Base-by-base conservation (phyloP, 768 basidiomycete species). In the Suillus spraguei region DNA sequence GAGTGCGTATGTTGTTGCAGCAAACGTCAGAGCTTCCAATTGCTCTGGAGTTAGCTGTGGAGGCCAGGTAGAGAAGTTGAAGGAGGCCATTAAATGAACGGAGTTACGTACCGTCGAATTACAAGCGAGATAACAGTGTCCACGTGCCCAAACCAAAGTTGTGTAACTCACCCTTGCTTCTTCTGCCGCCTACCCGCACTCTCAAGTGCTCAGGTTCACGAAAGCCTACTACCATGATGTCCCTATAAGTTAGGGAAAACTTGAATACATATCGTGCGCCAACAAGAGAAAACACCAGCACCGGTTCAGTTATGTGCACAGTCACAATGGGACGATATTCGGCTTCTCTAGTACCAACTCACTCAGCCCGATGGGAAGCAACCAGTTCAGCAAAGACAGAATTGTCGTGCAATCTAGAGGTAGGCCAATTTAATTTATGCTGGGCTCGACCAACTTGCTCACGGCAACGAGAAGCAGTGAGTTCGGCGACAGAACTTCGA, bases 1-100 rank as follows among this genome's bases (percentile, higher is more conserved):
- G 58, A 99, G 82, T 3, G 96, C 91, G 69, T 91, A 95, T 0
- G 91, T 91, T 0, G 91, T 87, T 1, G 94, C 91, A 38, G 86
- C 80, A 20, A 85, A 74, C 0, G 86, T 83, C 60, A 97, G 79
- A 8, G 82, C 76, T 16, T 83, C 80, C 17, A 88, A 79, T 70
- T 94, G 87, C 9, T 71, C 75, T 8, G 85, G 76, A 1, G 87
- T 78, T 28, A 95, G 73, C 1, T 74, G 64, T 3, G 95, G 95
- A 0, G 94, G 94, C 95, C 95, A 97, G 60, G 77, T 70, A 22
- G 83, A 74, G 64, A 83, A 85, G 58, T 80, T 75, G 69, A 86
- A 86, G 63, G 71, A 47, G 62, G 64, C 28, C 74, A 71, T 72
- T 64, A 22, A 20, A 20, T 33, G 32, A 53, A 20, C 5, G 52